phyloP scores from a whole-genome alignment of 768 basidiomycete species.

The Leccinum imitatum region DNA sequence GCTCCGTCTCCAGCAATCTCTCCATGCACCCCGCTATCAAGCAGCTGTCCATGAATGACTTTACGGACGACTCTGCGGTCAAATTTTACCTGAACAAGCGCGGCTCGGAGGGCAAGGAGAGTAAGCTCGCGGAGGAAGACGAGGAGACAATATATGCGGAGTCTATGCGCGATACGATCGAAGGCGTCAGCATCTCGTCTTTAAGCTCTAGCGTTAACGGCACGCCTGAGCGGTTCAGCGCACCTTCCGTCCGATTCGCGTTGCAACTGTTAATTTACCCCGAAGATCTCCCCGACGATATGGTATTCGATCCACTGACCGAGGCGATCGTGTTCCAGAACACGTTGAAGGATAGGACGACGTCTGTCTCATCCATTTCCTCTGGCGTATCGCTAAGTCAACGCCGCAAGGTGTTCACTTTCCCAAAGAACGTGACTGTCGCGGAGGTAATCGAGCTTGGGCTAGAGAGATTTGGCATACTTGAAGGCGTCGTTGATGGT shows the following conservation, averaged over 20 bases:
- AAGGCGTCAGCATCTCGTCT: conserved; percentile 21
- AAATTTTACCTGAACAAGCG: conserved; percentile 92
- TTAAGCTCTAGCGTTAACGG: conserved; percentile 41
- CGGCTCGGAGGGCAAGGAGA: conserved; percentile 43
- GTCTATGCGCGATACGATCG: conserved; percentile 33
- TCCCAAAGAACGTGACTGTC: conserved; percentile 94
- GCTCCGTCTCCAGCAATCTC: conserved; percentile 87
- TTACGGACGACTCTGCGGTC: conserved; percentile 94
- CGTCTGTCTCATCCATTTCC: conserved; percentile 41
- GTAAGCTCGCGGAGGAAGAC: conserved; percentile 43
- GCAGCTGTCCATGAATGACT: conserved; percentile 95
- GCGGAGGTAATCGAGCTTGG: conserved; percentile 94
- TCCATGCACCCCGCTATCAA: conserved; percentile 91
- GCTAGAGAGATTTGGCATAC: conserved; percentile 90
- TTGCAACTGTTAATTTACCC: conserved; percentile 86
- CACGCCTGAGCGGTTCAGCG: conserved; percentile 71
- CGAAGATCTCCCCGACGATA: conserved; percentile 89
- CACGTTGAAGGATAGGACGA: conserved; percentile 55
- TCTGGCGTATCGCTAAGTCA: conserved; percentile 57
- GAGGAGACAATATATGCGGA: conserved; percentile 42
- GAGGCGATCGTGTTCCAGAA: conserved; percentile 92
- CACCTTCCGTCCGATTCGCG: conserved; percentile 82
- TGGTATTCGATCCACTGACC: conserved; percentile 89
- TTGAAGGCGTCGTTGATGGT: conserved; percentile 94
- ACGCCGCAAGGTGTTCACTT: conserved; percentile 81